These are phyloP conservation scores for Malassezia sympodialis DNA, from an alignment of 1,284 basidiomycete species.

Conservation along the genomic window DNA sequence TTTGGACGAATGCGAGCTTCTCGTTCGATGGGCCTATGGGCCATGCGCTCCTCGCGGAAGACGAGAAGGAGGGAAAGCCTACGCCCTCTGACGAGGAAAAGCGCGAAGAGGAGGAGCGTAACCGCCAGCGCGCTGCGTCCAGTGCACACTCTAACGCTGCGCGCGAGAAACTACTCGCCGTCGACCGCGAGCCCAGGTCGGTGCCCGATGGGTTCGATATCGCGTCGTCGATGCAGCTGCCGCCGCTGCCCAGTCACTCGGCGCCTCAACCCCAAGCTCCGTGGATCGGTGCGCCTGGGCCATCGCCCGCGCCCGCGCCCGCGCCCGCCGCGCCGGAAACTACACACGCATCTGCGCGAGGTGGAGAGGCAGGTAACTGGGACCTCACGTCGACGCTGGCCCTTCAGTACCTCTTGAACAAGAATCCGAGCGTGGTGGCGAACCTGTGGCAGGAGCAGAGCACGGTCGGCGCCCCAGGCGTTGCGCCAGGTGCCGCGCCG, in stretches of 20 bases:
- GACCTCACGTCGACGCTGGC: constrained; percentile 44
- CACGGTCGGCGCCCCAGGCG: no score
- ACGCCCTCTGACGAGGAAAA: constrained; percentile 25
- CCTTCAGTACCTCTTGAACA: constrained; percentile 40
- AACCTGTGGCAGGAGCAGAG: constrained; percentile 20
- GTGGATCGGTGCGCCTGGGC: background rate
- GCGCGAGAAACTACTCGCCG: constrained; percentile 16
- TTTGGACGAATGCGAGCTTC: constrained; percentile 48
- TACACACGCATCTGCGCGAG: background rate
- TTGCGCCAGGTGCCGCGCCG: background rate
- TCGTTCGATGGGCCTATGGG: constrained; percentile 47
- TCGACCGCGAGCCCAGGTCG: constrained; percentile 1
- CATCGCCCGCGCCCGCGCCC: background rate
- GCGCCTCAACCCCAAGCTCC: background rate
- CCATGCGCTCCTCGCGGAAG: constrained; percentile 43
- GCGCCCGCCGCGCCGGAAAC: background rate
- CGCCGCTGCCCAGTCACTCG: background rate
- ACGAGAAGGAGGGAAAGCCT: constrained; percentile 39
- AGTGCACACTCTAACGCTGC: constrained; percentile 17
- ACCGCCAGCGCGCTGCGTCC: constrained; percentile 13
- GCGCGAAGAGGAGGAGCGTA: constrained; percentile 27
- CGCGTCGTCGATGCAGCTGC: background rate
- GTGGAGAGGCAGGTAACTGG: background rate
- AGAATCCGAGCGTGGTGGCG: constrained; percentile 25
- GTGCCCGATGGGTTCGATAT: background rate